These are phyloP conservation scores for Eucalyptus erythrocorys DNA, from an alignment of 345 rosid genomes.

Conservation along the genomic window DNA sequence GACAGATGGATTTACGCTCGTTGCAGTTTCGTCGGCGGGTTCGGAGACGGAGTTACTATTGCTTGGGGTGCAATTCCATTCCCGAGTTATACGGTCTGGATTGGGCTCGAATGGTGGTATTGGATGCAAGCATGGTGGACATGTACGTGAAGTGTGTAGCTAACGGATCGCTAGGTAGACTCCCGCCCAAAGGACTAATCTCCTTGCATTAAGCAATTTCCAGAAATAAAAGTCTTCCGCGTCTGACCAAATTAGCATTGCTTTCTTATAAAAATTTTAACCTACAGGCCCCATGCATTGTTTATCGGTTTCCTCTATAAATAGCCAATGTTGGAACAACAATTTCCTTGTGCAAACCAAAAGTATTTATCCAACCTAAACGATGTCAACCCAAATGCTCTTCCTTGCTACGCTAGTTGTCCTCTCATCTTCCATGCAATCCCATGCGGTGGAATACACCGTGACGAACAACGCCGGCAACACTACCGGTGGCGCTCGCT, in stretches of 20 bases:
- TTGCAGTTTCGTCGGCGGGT: slow-evolving; percentile 46
- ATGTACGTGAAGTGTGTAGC: not conserved
- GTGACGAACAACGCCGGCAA: slow-evolving; percentile 12
- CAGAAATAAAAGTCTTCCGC: not conserved
- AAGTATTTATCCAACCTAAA: not conserved
- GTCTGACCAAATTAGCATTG: not conserved
- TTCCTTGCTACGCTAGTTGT: not conserved
- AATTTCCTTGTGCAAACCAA: not conserved
- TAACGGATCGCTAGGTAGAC: not conserved
- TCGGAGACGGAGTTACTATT: slow-evolving; percentile 14
- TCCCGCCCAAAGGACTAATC: not conserved
- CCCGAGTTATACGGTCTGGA: not conserved
- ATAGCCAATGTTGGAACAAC: not conserved
- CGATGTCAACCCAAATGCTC: not conserved
- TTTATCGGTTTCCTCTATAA: not conserved
- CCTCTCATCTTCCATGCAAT: not conserved
- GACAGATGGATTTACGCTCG: slow-evolving; percentile 42
- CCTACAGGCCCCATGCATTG: not conserved
- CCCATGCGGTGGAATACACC: slow-evolving; percentile 18
- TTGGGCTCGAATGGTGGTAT: not conserved
- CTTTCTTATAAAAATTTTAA: not conserved
- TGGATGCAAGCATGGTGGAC: not conserved
- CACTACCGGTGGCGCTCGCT: slow-evolving; percentile 12
- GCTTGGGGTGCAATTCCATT: not conserved
- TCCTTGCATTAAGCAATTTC: not conserved